Base-by-base conservation (phyloP, 225 moss, liverwort and hornwort genomes). In the Sphagnum tenellum region DNA sequence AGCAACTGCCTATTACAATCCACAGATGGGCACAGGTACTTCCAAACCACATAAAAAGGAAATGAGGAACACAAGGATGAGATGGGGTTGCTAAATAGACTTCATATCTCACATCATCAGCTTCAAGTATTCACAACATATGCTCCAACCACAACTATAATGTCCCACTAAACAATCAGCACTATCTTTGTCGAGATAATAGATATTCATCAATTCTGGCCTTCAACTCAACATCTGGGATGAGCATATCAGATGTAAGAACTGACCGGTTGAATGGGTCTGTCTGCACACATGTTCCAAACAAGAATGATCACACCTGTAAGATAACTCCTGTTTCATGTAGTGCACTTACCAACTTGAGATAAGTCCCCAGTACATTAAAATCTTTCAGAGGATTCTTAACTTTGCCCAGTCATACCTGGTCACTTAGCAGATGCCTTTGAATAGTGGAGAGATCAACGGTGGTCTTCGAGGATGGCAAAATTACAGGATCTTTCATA, bases 181-280 rank as follows among this genome's bases (percentile, higher is more conserved):
- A 3, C 4, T 85, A 82, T 81, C 77, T 85, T 67, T 73, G 62
- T 66, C 82, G 92, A 57, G 81, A 82, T 46, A 46, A 73, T 69
- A 98, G 78, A 72, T 85, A 98, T 65, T 80, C 96, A 52, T 89
- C 85, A 67, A 98, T 92, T 75, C 70, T 83, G 7, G 63, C 74
- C 81, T 92, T 98, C 71, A 98, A 75, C 47, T 88, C 88, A 47
- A 65, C 59, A 71, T 98, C 81, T 10, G 96, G 90, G 67, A 90
- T 66, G 71, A 98, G 85, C 96, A 98, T 98, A 52, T 98, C 96
- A 63, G 88, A 73, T 46, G 96, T 98, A 62, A 98, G 78, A 61
- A 92, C 74, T 9, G 96, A 98, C 52, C 96, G 82, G 69, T 98
- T 98, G 85, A 98, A 98, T 50, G 96, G 96, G 74, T 98, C 96